Base-by-base conservation (phyloP, 2,329 filamentous ascomycete genomes). In the Apiospora malaysiana region DNA sequence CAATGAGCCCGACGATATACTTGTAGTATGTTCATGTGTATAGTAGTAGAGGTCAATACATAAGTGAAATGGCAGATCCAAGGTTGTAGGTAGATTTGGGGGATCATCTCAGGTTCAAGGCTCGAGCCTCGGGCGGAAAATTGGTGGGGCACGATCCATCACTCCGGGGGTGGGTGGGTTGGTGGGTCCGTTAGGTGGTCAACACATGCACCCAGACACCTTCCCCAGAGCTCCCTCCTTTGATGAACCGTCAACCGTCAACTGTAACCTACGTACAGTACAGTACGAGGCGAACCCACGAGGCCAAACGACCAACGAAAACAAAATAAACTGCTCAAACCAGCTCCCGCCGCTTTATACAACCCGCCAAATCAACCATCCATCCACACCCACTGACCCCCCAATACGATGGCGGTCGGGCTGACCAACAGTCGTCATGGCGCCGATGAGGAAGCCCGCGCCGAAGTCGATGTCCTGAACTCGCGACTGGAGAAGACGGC, bases 401-500 rank as follows among this genome's bases (percentile, higher is more conserved):
- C 66, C 49, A 69, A 46, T 14, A 74, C 25, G 74, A 89, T 90
- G 88, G 85, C 87, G 71, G 84, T 88, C 73, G 86, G 86, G 71
- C 75, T 86, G 68, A 79, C 78, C 73, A 83, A 80, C 69, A 81
- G 79, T 73, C 83, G 85, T 70, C 85, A 87, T 77, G 85, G 87
- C 43, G 83, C 87, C 68, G 90, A 92, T 77, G 90, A 92, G 79
- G 90, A 92, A 81, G 89, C 90, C 63, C 85, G 89, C 71, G 90
- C 90, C 65, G 90, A 92, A 80, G 90, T 93, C 70, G 90, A 93
- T 75, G 90, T 92, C 42, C 84, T 93, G 66, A 92, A 91, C 76
- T 92, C 90, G 69, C 86, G 90, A 49, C 90, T 98, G 73, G 94
- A 97, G 77, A 98, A 97, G 87, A 97, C 97, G 76, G 92, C 94